Evolutionary conservation across 805 yeast species (phyloP), one percentile per base, ranked within the genome.

Genomic region (Nakazawaea ambrosiae): DNA sequence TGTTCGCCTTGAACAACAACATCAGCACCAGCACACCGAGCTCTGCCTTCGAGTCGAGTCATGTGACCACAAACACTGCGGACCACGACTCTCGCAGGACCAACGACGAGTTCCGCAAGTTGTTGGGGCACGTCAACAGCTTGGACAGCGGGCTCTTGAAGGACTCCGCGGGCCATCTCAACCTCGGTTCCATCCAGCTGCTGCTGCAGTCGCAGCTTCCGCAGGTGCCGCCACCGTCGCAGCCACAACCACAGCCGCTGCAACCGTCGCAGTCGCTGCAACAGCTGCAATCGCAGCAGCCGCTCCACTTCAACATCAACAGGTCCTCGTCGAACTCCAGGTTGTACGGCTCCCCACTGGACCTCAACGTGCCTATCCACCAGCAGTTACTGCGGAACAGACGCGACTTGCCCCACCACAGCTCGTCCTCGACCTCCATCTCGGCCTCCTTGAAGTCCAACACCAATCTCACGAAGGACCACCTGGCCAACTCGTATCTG

Each of bases 361-460:
- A 7, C 24, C 10, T 22, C 24, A 22, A 22, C 10, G 7, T 22
- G 24, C 34, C 15, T 16, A 38, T 34, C 12, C 46, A 34, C 11
- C 50, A 37, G 31, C 45, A 33, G n/a, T 44, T 35, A 20, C 50
- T 43, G 37, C 54, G 25, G 19, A 31, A 27, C 20, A 15, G 39
- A 20, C 16, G 39, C 12, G 38, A 35, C 12, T 18, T 18, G 15
- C 20, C 18, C 5, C 31, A 31, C 12, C 35, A 25, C 66, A 61
- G 56, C 58, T 33, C 66, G 63, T 31, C 55, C 55, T 41, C 47
- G 34, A 39, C 49, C 44, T 37, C 50, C 45, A 24, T 47, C 23
- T 45, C 50, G 43, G 40, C 45, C 37, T 27, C 46, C 34, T 27
- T 45, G 41, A 30, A 45, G 38, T 37, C 46, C 31, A 43, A 39